Percentiles rank a stretch among this genome's conserved stretches.
Conservation (phyloP, 2,329 filamentous ascomycete species). For the Pleomassaria siparia region DNA sequence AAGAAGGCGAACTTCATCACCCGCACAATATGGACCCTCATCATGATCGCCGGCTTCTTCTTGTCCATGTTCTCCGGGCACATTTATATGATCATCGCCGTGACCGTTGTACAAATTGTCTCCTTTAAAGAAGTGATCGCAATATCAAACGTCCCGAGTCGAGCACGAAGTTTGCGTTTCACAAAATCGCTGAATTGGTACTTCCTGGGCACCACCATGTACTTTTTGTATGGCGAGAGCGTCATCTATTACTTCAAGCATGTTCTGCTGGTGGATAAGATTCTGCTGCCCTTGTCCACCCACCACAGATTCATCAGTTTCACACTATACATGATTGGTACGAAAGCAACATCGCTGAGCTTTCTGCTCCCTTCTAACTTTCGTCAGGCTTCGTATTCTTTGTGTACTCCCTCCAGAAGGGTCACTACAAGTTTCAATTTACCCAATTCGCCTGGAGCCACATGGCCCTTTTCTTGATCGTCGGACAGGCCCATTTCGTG, state of each 20-base stretch:
- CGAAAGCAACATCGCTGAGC: slow-evolving; percentile 30
- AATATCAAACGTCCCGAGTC: slow-evolving; percentile 91
- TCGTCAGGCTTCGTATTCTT: slow-evolving; percentile 91
- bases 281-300: slow-evolving; percentile 88
- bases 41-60: slow-evolving; percentile 97
- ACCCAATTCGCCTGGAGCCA: slow-evolving; percentile 99
- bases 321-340: slow-evolving; percentile 95
- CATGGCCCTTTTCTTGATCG: slow-evolving; percentile 97
- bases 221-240: slow-evolving; percentile 97
- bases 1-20: slow-evolving; percentile 98
- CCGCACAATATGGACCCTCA: slow-evolving; percentile 93
- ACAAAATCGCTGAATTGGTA: slow-evolving; percentile 99
- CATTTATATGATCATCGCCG: slow-evolving; percentile 92
- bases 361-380: slow-evolving; percentile 23
- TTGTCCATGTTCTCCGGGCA: slow-evolving; percentile 90
- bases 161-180: slow-evolving; percentile 85
- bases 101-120: slow-evolving; percentile 91
- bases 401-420: slow-evolving; percentile 89
- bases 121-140: slow-evolving; percentile 99
- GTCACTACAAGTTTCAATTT: slow-evolving; percentile 98
- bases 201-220: slow-evolving; percentile 98
- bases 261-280: slow-evolving; percentile 90
- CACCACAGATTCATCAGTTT: slow-evolving; percentile 99
- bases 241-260: slow-evolving; percentile 99
- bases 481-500: slow-evolving; percentile 97